A percentile compares a stretch with the other conserved stretches of the same genome.
These are phyloP conservation scores for Entoloma clypeatum DNA, from an alignment of 1,284 basidiomycete species.

Conservation along the genomic window DNA sequence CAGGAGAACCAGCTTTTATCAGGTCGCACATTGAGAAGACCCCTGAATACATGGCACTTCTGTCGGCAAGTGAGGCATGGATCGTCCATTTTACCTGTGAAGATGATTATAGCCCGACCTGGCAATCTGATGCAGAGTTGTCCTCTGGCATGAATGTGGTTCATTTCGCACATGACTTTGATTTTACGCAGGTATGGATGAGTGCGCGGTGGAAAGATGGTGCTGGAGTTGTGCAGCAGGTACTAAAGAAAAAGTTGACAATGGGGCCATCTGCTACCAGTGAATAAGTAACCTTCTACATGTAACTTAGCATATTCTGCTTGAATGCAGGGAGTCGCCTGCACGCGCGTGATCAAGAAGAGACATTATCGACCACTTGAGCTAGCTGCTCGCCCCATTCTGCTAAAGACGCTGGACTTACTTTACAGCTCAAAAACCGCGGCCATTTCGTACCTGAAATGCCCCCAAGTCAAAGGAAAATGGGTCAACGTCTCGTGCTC, in stretches of 20 bases:
- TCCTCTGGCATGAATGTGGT: conserved; percentile 11
- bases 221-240: conserved; percentile 4
- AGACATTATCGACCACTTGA: too few relatives aligned
- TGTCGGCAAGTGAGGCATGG: conserved; percentile 16
- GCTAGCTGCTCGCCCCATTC: too few relatives aligned
- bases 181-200: too few relatives aligned
- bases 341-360: too few relatives aligned
- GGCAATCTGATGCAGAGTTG: conserved; percentile 12
- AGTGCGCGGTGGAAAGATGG: conserved; percentile 14
- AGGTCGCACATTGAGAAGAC: conserved; percentile 13
- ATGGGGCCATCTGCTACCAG: too few relatives aligned
- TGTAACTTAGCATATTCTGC: too few relatives aligned
- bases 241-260: conserved; percentile 1
- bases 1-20: conserved; percentile 11
- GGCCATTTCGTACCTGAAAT: too few relatives aligned
- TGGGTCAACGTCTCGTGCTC: conserved; percentile 27
- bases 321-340: too few relatives aligned
- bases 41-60: conserved; percentile 11
- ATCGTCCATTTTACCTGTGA: conserved; percentile 15
- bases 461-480: conserved; percentile 38
- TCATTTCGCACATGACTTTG: conserved; percentile 13
- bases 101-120: conserved; percentile 12
- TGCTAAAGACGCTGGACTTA: too few relatives aligned
- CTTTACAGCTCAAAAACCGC: too few relatives aligned
- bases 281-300: too few relatives aligned